Evolutionary conservation across 106 monocot species (phyloP), one percentile per base, ranked within the genome.

Genomic region (Acanthochlamys bracteata): DNA sequence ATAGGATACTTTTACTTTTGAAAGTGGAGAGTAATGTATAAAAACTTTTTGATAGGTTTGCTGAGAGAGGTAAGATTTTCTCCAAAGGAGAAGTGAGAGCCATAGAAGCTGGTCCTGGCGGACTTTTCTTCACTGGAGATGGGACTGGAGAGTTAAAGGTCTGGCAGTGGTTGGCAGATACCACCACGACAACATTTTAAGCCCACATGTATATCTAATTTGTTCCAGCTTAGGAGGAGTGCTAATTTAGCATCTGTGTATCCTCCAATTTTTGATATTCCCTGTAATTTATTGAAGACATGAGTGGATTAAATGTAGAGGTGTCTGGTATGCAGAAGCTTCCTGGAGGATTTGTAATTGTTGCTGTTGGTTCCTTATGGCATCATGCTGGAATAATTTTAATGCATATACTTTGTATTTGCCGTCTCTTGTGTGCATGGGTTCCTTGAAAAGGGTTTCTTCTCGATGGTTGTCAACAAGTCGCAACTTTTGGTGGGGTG

Each of bases 111-210:
- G 93, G 93, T 3, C 93, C 93, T 23, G 70, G 76, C 55, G 93
- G 93, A 2, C 57, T 93, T 43, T 93, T 93, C 71, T 93, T 93
- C 60, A 89, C 86, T 7, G 93, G 93, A 27, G 93, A 89, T 65
- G 82, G 78, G 11, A 79, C 76, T 8, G 93, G 93, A 7, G 89
- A 89, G 46, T 40, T 93, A 17, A 93, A 83, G 66, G 93, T 93
- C 39, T 93, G 93, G 93, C 78, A 81, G 20, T 89, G 89, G 89
- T 51, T 57, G 24, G 41, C 63, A 12, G 73, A 65, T 24, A 74
- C 74, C 26, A 74, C 74, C 26, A 20, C 27, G 10, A 16, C 63
- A 25, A 45, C 55, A 55, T 19, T 20, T 55, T 55, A 22, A 55
- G 6, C 11, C 16, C 55, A 55, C 20, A 21, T 55, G n/a, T 21